Evolutionary conservation across 2,329 filamentous ascomycete genomes (phyloP).

Genomic region (Helotiales sp.): DNA sequence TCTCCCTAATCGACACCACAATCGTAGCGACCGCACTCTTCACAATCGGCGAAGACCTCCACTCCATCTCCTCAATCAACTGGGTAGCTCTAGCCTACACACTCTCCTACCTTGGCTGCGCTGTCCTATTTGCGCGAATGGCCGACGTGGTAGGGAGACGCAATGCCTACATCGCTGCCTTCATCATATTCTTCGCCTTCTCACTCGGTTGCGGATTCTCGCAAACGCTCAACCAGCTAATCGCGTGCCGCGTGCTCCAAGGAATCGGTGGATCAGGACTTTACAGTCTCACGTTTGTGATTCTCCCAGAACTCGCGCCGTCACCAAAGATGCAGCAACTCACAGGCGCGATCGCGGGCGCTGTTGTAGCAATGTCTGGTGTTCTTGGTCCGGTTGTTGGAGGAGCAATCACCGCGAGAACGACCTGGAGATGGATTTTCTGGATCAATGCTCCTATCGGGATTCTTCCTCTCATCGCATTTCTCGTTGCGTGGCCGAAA

Average conservation of each 20-base stretch:
- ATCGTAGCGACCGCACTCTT: slow-evolving; percentile 60
- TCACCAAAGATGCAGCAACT: slow-evolving; percentile 38
- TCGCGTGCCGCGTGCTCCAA: slow-evolving; percentile 33
- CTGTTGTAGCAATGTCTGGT: slow-evolving; percentile 33
- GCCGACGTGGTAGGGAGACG: slow-evolving; percentile 56
- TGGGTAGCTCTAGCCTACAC: slow-evolving; percentile 58
- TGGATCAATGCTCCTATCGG: slow-evolving; percentile 51
- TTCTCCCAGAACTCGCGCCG: slow-evolving; percentile 50
- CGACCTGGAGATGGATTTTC: slow-evolving; percentile 22
- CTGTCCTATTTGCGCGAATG: slow-evolving; percentile 54
- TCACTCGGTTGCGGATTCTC: slow-evolving; percentile 56
- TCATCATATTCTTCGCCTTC: slow-evolving; percentile 55
- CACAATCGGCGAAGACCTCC: slow-evolving; percentile 54
- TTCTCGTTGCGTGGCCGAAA: slow-evolving; percentile 52
- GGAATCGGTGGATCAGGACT: slow-evolving; percentile 41
- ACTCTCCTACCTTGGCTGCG: slow-evolving; percentile 52
- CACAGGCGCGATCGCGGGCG: slow-evolving; percentile 49
- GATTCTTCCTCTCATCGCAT: slow-evolving; percentile 45
- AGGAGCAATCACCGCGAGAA: slow-evolving; percentile 25
- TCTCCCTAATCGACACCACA: slow-evolving; percentile 59
- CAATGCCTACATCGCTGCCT: slow-evolving; percentile 50
- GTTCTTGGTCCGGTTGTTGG: slow-evolving; percentile 28
- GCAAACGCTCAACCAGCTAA: slow-evolving; percentile 42
- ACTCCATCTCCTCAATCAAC: slow-evolving; percentile 46
- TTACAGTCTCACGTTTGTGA: slow-evolving; percentile 28